Evolutionary conservation across 1,284 basidiomycete genomes (phyloP).

Genomic region (Cystobasidiaceae sp.): DNA sequence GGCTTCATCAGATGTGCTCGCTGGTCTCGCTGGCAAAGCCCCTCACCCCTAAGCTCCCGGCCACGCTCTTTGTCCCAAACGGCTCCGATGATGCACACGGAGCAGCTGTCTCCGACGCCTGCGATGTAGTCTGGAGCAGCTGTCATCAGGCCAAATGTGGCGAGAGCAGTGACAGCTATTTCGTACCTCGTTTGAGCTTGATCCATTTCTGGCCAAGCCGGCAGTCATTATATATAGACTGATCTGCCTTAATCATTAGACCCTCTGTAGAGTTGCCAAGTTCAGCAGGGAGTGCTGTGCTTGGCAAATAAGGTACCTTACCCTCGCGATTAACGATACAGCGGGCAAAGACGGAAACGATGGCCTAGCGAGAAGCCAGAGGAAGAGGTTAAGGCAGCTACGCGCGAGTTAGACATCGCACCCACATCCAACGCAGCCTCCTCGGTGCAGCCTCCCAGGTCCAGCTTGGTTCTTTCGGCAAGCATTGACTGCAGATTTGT

Average conservation of each 20-base stretch:
- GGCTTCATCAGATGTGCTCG: neutral
- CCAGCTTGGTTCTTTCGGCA: slow-evolving; percentile 54
- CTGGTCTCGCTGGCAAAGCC: neutral
- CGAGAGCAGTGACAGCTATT: neutral
- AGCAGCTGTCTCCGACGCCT: slow-evolving; percentile 71
- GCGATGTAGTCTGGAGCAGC: slow-evolving; percentile 74
- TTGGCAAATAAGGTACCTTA: slow-evolving; percentile 25
- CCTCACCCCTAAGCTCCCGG: slow-evolving; percentile 63
- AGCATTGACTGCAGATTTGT: slow-evolving; percentile 51
- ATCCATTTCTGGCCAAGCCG: slow-evolving; percentile 59
- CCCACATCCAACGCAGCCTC: slow-evolving; percentile 35
- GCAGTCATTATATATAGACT: slow-evolving; percentile 61
- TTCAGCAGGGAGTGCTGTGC: neutral
- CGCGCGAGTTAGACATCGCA: neutral
- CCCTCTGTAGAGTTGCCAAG: slow-evolving; percentile 50
- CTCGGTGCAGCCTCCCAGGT: slow-evolving; percentile 42
- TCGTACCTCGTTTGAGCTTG: slow-evolving; percentile 55
- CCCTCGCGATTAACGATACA: slow-evolving; percentile 52
- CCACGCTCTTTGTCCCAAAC: slow-evolving; percentile 72
- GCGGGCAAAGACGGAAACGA: slow-evolving; percentile 55
- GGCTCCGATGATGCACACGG: slow-evolving; percentile 68
- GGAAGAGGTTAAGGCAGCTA: neutral
- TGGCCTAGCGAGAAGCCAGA: slow-evolving; percentile 32
- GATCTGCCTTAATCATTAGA: slow-evolving; percentile 68
- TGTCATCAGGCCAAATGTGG: slow-evolving; percentile 37